Base-by-base conservation (phyloP, 2,329 filamentous ascomycete genomes). In the Davidsoniella virescens region DNA sequence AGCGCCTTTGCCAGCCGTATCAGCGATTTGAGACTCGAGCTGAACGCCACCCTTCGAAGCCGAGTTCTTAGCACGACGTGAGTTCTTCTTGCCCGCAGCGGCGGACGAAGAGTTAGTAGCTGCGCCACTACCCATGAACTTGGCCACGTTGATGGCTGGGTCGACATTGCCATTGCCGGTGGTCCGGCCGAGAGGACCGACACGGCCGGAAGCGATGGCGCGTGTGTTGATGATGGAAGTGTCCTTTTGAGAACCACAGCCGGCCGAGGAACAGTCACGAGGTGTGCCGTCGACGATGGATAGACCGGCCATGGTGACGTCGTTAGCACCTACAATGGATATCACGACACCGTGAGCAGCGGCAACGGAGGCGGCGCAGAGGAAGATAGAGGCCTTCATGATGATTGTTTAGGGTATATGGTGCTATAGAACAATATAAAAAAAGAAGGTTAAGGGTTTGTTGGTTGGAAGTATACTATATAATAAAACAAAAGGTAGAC, bases 261-360 rank as follows among this genome's bases (percentile, higher is more conserved):
- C 55, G 57, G 78, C 76, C 57, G 66, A 67, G 47, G 73, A 67
- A 62, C 78, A 83, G 64, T 83, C 78, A 59, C 80, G 77, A 47
- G 78, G 80, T 54, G 79, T 82, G 58, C 78, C 78, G 54, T 83
- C 78, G 44, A 69, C 67, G 55, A 82, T 75, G 20, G n/a, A 36
- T 14, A 53, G 70, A 61, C 73, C 76, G 33, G 76, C 74, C 76
- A 81, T 80, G 55, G 61, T 68, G 41, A 80, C 76, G 55, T 72
- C 71, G 58, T 81, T 23, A 23, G 20, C 81, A 56, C 75, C 73
- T 50, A 77, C 77, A 56, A 69, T 61, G 54, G 79, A 66, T 40
- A 68, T 62, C 57, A 71, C 70, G 57, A 80, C 65, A 50, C 79
- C 65, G 61, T 76, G 76, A 63, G 81, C 76, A 49, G 72, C 74